Percentiles rank a stretch among this genome's conserved stretches.
These are phyloP conservation scores for Cryptomeria japonica DNA, from an alignment of 75 land plant genomes.

Conservation along the genomic window DNA sequence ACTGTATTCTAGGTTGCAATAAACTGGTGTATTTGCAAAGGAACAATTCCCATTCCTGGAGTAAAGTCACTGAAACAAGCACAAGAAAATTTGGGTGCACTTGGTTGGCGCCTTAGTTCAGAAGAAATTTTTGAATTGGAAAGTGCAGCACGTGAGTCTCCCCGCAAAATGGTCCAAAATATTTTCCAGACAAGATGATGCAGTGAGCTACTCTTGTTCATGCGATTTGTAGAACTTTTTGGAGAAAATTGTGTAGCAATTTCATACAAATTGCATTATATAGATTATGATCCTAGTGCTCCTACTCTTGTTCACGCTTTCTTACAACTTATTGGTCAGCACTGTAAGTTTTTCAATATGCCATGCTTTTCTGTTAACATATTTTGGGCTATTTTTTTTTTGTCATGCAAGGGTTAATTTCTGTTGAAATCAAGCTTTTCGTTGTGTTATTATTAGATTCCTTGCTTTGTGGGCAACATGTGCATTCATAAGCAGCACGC, in stretches of 20 bases:
- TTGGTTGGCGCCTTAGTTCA: slow-evolving; percentile 75
- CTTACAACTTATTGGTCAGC: not conserved
- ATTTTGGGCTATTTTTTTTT: not conserved
- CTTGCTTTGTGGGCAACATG: not conserved
- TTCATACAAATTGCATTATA: too few species aligned
- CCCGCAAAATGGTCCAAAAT: slow-evolving; percentile 84
- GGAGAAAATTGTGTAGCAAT: too few species aligned
- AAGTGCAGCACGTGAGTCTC: slow-evolving; percentile 56
- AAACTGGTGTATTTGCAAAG: slow-evolving; percentile 97
- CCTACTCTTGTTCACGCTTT: not conserved
- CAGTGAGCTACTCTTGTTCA: not conserved
- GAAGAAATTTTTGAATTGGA: slow-evolving; percentile 71
- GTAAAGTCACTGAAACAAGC: slow-evolving; percentile 81
- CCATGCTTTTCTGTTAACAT: not conserved
- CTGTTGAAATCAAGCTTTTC: not conserved
- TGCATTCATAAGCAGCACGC: not conserved
- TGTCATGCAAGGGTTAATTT: not conserved
- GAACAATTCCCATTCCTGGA: slow-evolving; percentile 93
- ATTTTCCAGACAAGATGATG: slow-evolving; percentile 79
- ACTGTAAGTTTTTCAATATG: not conserved
- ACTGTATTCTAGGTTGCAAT: slow-evolving; percentile 73
- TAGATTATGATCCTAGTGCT: too few species aligned
- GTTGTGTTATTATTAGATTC: not conserved
- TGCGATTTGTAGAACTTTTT: not conserved
- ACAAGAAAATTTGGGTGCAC: slow-evolving; percentile 85